phyloP scores from a whole-genome alignment of 1,284 basidiomycete species.

The Leucoagaricus sp. region DNA sequence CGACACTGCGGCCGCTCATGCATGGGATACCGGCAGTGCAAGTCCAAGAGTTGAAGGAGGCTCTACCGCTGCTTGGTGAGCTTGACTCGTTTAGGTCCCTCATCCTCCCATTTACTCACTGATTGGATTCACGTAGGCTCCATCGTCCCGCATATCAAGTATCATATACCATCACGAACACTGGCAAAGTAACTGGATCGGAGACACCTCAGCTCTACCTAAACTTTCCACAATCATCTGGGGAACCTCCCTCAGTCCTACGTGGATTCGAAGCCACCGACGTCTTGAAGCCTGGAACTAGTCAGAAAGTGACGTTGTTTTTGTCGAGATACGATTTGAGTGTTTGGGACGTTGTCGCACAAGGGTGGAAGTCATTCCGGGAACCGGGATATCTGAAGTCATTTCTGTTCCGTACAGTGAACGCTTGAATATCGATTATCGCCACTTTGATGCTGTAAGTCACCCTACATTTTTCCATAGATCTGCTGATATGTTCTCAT shows the following conservation, averaged over 20 bases:
- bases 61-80: slow-evolving; percentile 37
- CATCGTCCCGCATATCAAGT: slow-evolving; percentile 63
- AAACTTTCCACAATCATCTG: slow-evolving; percentile 54
- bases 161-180: slow-evolving; percentile 60
- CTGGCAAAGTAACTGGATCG: slow-evolving; percentile 52
- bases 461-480: no score
- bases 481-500: no score
- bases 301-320: slow-evolving; percentile 47
- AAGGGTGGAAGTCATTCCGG: slow-evolving; percentile 59
- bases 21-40: background rate
- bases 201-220: slow-evolving; percentile 71
- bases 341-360: slow-evolving; percentile 54
- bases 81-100: no score
- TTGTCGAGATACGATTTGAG: slow-evolving; percentile 69
- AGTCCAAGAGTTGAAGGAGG: background rate
- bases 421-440: no score
- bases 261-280: slow-evolving; percentile 63
- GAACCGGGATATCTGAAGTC: no score
- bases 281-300: slow-evolving; percentile 48
- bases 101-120: background rate
- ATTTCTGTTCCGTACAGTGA: no score
- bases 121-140: slow-evolving; percentile 42
- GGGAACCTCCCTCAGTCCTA: slow-evolving; percentile 61
- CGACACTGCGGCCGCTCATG: slow-evolving; percentile 28
- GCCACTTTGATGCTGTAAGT: no score